phyloP scores from a whole-genome alignment of 2,329 filamentous ascomycete species.

The Penicillium sp. region DNA sequence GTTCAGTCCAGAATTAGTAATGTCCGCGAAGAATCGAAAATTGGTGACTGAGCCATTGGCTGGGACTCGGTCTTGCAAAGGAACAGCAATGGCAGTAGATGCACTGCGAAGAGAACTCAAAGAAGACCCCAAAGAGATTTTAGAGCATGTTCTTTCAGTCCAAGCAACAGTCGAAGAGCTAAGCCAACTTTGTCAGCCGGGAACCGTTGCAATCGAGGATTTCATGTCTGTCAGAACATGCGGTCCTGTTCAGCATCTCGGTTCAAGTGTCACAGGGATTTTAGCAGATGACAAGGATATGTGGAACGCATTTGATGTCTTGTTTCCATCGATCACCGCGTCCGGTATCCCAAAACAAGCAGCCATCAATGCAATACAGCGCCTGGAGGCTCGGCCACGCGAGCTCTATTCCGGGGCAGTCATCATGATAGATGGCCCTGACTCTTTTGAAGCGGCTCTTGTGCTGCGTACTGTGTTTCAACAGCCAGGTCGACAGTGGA shows the following conservation, averaged over 20 bases:
- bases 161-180: slow-evolving; percentile 13
- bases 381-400: slow-evolving; percentile 8
- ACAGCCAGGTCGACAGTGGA: slow-evolving; percentile 9
- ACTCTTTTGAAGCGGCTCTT: slow-evolving; percentile 14
- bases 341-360: slow-evolving; percentile 15
- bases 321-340: slow-evolving; percentile 17
- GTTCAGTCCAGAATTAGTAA: slow-evolving; percentile 19
- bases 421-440: slow-evolving; percentile 9
- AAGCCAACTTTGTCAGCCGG: slow-evolving; percentile 3
- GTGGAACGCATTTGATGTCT: slow-evolving; percentile 13
- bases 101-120: slow-evolving; percentile 4
- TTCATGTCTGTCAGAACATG: slow-evolving; percentile 14
- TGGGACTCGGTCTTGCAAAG: slow-evolving; percentile 10
- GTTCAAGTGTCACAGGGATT: slow-evolving; percentile 11
- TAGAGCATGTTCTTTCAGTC: slow-evolving; percentile 18
- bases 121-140: slow-evolving; percentile 16
- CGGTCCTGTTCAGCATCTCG: slow-evolving; percentile 17
- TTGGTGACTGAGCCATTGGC: slow-evolving; percentile 17
- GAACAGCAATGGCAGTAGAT: background rate
- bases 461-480: slow-evolving; percentile 19
- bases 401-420: slow-evolving; percentile 20
- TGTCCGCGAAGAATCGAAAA: slow-evolving; percentile 12
- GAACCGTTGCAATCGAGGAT: slow-evolving; percentile 9
- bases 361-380: slow-evolving; percentile 11
- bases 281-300: slow-evolving; percentile 9